Evolutionary conservation across 2,329 filamentous ascomycete species (phyloP), one percentile per base, ranked within the genome.

Genomic region (Leptographium radiaticola): DNA sequence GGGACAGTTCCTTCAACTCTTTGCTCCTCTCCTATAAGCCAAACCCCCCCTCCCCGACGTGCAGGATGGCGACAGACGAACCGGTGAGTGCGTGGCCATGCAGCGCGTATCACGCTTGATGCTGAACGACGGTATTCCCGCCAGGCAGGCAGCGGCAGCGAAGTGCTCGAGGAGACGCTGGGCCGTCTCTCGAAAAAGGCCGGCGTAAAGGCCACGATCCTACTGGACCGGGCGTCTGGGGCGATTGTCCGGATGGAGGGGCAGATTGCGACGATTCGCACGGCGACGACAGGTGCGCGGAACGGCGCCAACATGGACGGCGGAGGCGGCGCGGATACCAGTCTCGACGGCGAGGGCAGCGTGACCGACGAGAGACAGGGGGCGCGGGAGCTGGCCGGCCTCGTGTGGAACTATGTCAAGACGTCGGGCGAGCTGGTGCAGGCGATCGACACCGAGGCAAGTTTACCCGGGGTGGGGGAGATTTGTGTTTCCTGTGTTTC

Each of bases 321-420:
- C 33, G 25, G 38, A 34, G 47, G 51, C 13, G 52, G 40, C 48
- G 42, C 38, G 16, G 75, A 77, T 56, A 43, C 34, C n/a, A 34
- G 33, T 25, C 52, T 53, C 52, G 43, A 33, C 16, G 13, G 12
- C 55, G 55, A 60, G 47, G 62, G 16, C 15, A 53, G 44, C 31
- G 52, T 50, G 48, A 49, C 42, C 42, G 53, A 54, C 56, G 57
- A 60, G 51, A 55, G 58, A 9, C 58, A 77, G 61, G 82, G 75
- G 45, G 77, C 84, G 9, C 83, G 87, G 63, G 84, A 89, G 58
- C 81, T 91, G 57, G 87, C 87, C 9, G 74, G 76, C 51, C 77
- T 89, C 72, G 83, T 91, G 2, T 90, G 84, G 83, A 79, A 77
- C 52, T 90, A 87, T 67, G 75, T 90, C 57, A 82, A 80, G 59